These are phyloP conservation scores for Zygotorulaspora florentina DNA, from an alignment of 805 yeast genomes.

Conservation along the genomic window DNA sequence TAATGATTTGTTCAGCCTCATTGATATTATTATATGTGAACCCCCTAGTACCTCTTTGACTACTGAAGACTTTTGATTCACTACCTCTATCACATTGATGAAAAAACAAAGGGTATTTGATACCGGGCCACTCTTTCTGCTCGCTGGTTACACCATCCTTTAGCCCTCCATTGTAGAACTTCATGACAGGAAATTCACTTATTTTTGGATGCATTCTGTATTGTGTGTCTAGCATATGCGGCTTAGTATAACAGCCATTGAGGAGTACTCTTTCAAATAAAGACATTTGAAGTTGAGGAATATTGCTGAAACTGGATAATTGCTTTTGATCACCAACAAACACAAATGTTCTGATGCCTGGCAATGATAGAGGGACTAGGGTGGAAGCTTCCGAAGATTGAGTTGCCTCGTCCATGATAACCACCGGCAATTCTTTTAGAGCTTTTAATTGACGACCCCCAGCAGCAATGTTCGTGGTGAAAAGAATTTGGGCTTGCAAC, in stretches of 20 bases:
- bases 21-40: constrained; percentile 54
- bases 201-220: constrained; percentile 66
- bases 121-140: constrained; percentile 44
- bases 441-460: constrained; percentile 62
- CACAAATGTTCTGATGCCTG: constrained; percentile 61
- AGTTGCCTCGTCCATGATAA: constrained; percentile 75
- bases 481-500: constrained; percentile 63
- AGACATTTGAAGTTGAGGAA: constrained; percentile 62
- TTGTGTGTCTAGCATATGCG: constrained; percentile 66
- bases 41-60: constrained; percentile 43
- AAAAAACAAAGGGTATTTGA: constrained; percentile 59
- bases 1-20: constrained; percentile 48
- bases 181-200: constrained; percentile 53
- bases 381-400: constrained; percentile 73
- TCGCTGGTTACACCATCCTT: constrained; percentile 56
- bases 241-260: constrained; percentile 56
- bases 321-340: constrained; percentile 77
- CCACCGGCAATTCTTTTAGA: constrained; percentile 54
- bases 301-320: constrained; percentile 64
- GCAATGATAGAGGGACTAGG: constrained; percentile 64
- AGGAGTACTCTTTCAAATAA: constrained; percentile 61
- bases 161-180: constrained; percentile 47
- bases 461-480: constrained; percentile 69
- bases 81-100: constrained; percentile 47
- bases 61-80: constrained; percentile 48